A percentile compares a stretch with the other conserved stretches of the same genome.
Conservation (phyloP, 2,329 filamentous ascomycete species). For the Trichoderma oligosporum region DNA sequence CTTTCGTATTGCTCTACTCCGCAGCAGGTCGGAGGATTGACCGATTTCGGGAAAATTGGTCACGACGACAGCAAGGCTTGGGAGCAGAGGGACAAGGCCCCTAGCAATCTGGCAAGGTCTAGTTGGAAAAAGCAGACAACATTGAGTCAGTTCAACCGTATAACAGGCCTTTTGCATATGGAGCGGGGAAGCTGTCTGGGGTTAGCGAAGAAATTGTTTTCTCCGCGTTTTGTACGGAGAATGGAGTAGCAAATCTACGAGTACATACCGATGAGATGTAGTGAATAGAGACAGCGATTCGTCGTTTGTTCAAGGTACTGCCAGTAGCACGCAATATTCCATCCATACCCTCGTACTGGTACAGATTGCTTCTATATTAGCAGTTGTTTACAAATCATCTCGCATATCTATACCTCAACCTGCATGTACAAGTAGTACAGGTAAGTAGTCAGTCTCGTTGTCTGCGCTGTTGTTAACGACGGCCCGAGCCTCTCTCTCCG, state of each 20-base stretch:
- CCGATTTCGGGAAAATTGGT: conserved; percentile 13
- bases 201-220: neutral
- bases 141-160: conserved; percentile 4
- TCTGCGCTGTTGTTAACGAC: neutral
- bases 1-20: neutral
- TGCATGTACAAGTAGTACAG: no score
- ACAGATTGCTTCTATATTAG: no score
- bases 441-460: no score
- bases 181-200: conserved; percentile 12
- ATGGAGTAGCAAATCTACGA: neutral
- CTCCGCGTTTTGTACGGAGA: conserved; percentile 18
- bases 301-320: no score
- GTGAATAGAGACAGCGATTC: neutral
- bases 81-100: neutral
- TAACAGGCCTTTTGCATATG: neutral
- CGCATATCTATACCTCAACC: no score
- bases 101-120: neutral
- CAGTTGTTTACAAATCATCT: no score
- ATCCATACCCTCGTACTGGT: no score
- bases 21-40: conserved; percentile 11
- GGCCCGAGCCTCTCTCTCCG: conserved; percentile 5
- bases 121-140: neutral
- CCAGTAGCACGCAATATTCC: no score
- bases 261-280: no score
- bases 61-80: neutral